Conservation (phyloP, 331 rosid species). For the Pyrus hybrid region DNA sequence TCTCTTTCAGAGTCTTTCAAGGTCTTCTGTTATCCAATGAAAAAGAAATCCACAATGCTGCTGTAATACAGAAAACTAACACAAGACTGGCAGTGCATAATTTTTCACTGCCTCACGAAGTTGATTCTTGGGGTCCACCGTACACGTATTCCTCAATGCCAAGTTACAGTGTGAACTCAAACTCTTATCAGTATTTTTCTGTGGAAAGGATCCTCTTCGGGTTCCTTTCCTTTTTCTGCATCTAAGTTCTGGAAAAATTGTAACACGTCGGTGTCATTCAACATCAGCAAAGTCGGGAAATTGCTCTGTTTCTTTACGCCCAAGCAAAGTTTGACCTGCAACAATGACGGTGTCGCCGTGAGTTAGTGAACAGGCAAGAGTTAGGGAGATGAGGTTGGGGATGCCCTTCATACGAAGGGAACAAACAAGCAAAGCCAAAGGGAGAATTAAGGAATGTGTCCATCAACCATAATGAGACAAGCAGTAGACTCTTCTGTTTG, state of each 20-base stretch:
- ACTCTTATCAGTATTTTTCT: background rate
- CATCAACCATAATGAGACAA: constrained; percentile 7
- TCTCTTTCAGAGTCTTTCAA: no score
- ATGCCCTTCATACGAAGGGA: background rate
- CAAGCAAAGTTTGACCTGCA: background rate
- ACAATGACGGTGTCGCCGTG: background rate
- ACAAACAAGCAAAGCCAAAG: background rate
- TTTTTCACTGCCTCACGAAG: background rate
- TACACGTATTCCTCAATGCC: background rate
- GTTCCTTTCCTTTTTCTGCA: background rate
- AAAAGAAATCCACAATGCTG: background rate
- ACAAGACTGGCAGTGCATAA: background rate
- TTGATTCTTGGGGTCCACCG: background rate
- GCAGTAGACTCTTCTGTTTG: background rate
- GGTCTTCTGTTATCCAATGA: no score
- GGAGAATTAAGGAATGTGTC: background rate
- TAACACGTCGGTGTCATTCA: background rate
- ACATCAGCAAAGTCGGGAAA: background rate
- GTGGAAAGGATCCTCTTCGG: no score
- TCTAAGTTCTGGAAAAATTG: background rate
- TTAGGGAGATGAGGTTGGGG: background rate
- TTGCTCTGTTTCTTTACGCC: background rate
- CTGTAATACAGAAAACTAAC: background rate
- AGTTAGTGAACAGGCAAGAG: background rate
- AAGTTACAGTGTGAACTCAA: background rate